These are phyloP conservation scores for Nemania sp. DNA, from an alignment of 2,329 filamentous ascomycete species.

Conservation along the genomic window DNA sequence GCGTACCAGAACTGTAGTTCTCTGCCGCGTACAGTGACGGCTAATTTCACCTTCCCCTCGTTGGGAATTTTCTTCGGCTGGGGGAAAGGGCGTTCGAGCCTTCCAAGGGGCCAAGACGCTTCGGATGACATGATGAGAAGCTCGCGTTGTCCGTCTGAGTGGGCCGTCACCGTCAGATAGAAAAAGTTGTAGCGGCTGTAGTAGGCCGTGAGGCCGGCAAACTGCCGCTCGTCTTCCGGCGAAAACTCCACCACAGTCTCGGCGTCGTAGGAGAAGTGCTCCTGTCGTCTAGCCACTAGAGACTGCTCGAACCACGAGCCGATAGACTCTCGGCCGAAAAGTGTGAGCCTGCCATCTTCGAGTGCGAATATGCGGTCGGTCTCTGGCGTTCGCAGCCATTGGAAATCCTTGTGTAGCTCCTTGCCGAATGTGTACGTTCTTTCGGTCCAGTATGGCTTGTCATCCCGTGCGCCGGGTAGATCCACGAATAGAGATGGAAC, in stretches of 20 bases:
- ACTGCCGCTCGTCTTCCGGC: conserved; percentile 69
- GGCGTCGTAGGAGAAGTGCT: conserved; percentile 71
- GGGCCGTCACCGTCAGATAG: conserved; percentile 70
- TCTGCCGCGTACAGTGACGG: conserved; percentile 63
- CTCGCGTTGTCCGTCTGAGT: conserved; percentile 67
- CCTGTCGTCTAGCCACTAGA: conserved; percentile 66
- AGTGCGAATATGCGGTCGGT: conserved; percentile 64
- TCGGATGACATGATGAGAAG: conserved; percentile 69
- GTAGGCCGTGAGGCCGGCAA: conserved; percentile 71
- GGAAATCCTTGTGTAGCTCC: conserved; percentile 64
- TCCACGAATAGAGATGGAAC: conserved; percentile 66
- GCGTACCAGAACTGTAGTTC: conserved; percentile 69
- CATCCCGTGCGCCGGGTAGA: conserved; percentile 61
- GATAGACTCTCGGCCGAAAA: conserved; percentile 64
- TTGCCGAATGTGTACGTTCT: conserved; percentile 60
- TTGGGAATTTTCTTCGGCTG: conserved; percentile 63
- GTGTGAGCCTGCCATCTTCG: conserved; percentile 56
- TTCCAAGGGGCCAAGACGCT: conserved; percentile 65
- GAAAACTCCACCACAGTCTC: conserved; percentile 67
- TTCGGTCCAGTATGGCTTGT: conserved; percentile 63
- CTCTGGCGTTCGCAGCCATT: conserved; percentile 69
- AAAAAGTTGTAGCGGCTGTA: conserved; percentile 75
- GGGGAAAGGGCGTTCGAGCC: conserved; percentile 58
- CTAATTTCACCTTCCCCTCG: conserved; percentile 66
- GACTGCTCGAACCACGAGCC: conserved; percentile 71